Base-by-base conservation (phyloP, 148 eudicot species). In the Spergularia marina region DNA sequence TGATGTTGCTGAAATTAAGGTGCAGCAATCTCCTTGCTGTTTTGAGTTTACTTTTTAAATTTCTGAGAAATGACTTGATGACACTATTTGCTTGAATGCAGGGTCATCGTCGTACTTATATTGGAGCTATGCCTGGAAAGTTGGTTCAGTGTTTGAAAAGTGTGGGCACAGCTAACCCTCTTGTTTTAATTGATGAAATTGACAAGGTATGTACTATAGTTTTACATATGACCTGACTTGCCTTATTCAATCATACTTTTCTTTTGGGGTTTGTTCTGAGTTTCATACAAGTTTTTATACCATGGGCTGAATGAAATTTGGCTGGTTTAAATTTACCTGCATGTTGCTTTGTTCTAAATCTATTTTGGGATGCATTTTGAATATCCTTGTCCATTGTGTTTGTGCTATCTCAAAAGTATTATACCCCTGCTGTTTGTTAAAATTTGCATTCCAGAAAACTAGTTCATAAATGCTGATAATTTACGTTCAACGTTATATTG, bases 51-150 rank as follows among this genome's bases (percentile, higher is more conserved):
- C 49, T 71, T 34, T 9, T 12, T 30, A 15, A 17, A 1, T 13
- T 23, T 34, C 12, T 8, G 47, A 13, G 7, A 25, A 63, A 51
- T 30, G 63, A 52, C 2, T n/a, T 58, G 23, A 66, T 49, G 6
- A 13, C 51, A 41, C 41, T 68, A 15, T 71, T 80, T 47, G 71
- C 69, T 62, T 75, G 56, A 54, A 68, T 71, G 70, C 88, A 94
- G 99, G 99, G 99, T 69, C 99, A 95, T 87, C 99, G 99, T 34
- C 89, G 99, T 69, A 95, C 99, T 58, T 95, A 95, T 82, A 95
- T 95, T 83, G 99, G 99, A 80, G 99, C 99, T 74, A 95, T 95
- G 99, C 99, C 99, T 39, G 99, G 99, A 74, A 95, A 95, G 81
- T 80, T 95, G 91, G 99, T 95, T 70, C 99, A 95, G 78, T 95